Evolutionary conservation across 345 rosid species (phyloP).

Genomic region (Sonneratia alba): DNA sequence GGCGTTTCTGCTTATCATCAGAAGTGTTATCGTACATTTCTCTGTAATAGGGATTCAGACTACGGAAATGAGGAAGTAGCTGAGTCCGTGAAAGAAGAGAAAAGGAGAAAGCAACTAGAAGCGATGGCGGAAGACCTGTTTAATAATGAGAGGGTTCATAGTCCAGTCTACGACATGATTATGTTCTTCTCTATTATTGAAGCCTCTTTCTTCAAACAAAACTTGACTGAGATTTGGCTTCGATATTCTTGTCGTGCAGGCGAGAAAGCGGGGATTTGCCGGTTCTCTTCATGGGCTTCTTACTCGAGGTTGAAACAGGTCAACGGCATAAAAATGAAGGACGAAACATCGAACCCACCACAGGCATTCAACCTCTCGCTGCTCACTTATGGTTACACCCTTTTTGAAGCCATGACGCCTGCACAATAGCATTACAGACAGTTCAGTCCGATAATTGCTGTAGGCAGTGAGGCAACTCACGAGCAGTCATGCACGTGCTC

Average conservation of each 20-base stretch:
- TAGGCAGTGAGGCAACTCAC: not conserved
- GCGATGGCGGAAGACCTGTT: constrained; percentile 87
- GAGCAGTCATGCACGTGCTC: not conserved
- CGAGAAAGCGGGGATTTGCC: constrained; percentile 46
- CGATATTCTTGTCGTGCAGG: constrained; percentile 32
- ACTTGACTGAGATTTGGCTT: constrained; percentile 3
- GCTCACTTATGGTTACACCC: not conserved
- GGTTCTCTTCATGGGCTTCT: constrained; percentile 48
- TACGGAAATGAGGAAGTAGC: constrained; percentile 33
- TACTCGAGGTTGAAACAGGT: constrained; percentile 28
- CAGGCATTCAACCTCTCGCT: not conserved
- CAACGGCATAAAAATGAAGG: not conserved
- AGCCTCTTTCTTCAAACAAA: not conserved
- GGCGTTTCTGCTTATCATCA: not conserved
- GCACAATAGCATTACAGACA: not conserved
- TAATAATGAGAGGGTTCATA: constrained; percentile 44
- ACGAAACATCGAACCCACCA: not conserved
- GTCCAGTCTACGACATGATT: not conserved
- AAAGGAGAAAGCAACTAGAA: constrained; percentile 73
- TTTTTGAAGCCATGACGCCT: not conserved
- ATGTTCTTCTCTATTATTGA: not conserved
- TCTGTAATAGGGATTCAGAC: constrained; percentile 39
- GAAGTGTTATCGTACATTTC: not conserved
- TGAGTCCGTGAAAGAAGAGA: constrained; percentile 64
- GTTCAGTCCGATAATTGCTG: not conserved